Conservation (phyloP, 2,329 filamentous ascomycete species). For the Ceratocystis destructans region DNA sequence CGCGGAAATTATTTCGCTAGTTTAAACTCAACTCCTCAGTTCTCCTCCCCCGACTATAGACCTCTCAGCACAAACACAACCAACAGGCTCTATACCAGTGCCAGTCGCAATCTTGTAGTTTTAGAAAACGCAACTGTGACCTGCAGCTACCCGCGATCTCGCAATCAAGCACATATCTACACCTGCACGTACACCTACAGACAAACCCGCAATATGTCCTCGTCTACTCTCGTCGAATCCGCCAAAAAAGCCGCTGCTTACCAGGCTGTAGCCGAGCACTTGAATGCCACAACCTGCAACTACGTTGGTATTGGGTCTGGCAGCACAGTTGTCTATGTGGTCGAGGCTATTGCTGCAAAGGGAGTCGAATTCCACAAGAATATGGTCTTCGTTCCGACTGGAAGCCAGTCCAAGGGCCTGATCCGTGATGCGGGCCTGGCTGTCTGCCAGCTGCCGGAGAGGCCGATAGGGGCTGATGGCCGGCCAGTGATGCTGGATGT, state of each 20-base stretch:
- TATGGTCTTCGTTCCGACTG: constrained; percentile 85
- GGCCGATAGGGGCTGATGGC: constrained; percentile 43
- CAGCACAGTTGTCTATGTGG: constrained; percentile 71
- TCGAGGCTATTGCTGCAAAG: constrained; percentile 60
- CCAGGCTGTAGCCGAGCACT: constrained; percentile 60
- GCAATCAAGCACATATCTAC: neutral
- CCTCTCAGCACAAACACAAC: too few relatives aligned
- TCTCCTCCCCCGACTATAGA: too few relatives aligned
- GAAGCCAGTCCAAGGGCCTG: constrained; percentile 76
- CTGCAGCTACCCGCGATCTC: neutral
- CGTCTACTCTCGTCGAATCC: constrained; percentile 42
- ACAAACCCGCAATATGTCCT: constrained; percentile 26
- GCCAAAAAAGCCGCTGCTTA: constrained; percentile 65
- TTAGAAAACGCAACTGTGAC: too few relatives aligned
- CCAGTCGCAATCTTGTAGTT: too few relatives aligned
- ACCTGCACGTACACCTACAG: neutral
- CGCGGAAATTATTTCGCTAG: too few relatives aligned
- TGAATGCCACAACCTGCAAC: constrained; percentile 41
- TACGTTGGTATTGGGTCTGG: constrained; percentile 71
- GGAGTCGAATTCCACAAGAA: constrained; percentile 38
- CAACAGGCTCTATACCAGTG: too few relatives aligned
- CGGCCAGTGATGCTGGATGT: constrained; percentile 55
- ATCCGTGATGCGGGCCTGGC: constrained; percentile 67
- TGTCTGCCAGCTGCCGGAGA: constrained; percentile 62
- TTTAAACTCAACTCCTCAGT: too few relatives aligned